phyloP scores from a whole-genome alignment of 2,329 filamentous ascomycete genomes.

The Penicillium sp. region DNA sequence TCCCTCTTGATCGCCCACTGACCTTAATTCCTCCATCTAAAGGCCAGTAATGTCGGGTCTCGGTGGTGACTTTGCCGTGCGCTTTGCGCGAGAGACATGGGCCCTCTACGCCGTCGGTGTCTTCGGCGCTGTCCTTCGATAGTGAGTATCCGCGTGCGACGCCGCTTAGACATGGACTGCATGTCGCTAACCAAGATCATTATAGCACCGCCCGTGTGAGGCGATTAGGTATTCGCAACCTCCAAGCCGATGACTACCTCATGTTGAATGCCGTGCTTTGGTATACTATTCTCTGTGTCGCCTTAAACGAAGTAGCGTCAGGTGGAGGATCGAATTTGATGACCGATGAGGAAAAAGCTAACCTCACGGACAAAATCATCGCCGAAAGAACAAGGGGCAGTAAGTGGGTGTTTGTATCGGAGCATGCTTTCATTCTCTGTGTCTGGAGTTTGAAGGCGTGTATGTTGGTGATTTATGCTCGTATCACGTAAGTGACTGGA shows the following conservation, averaged over 20 bases:
- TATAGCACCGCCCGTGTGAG: constrained; percentile 41
- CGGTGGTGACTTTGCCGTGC: constrained; percentile 26
- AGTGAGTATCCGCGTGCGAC: constrained; percentile 36
- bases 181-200: neutral
- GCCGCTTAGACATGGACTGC: neutral
- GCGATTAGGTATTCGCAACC: constrained; percentile 48
- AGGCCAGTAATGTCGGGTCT: constrained; percentile 29
- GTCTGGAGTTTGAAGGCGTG: constrained; percentile 56
- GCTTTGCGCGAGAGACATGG: constrained; percentile 43
- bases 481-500: constrained; percentile 42
- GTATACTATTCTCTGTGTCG: constrained; percentile 58
- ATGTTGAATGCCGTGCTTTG: constrained; percentile 57
- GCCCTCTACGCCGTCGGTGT: constrained; percentile 42
- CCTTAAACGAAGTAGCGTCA: constrained; percentile 56
- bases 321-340: constrained; percentile 63
- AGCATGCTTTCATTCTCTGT: constrained; percentile 62
- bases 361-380: constrained; percentile 50
- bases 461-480: constrained; percentile 55
- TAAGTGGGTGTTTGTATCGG: constrained; percentile 64
- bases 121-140: constrained; percentile 37
- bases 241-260: constrained; percentile 58
- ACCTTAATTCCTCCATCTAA: constrained; percentile 1
- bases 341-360: constrained; percentile 45
- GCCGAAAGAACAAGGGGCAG: constrained; percentile 52
- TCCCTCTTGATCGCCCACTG: constrained; percentile 1